Evolutionary conservation across 176 grass and related monocot genomes (phyloP).

Genomic region (Musa schizocarpa): DNA sequence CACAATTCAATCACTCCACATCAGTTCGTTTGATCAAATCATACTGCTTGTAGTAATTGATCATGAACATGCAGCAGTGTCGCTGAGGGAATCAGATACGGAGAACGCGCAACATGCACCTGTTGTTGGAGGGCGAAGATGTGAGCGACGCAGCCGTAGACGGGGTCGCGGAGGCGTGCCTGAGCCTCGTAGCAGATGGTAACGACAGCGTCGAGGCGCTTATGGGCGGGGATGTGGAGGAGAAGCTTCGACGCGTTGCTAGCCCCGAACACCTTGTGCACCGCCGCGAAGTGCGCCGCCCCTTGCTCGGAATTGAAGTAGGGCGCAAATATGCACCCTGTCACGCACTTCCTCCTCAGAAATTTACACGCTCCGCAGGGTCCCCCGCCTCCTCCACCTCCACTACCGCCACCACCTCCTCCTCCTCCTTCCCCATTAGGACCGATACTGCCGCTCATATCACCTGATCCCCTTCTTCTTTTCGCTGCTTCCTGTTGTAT

Average conservation of each 20-base stretch:
- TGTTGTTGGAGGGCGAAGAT: slow-evolving; percentile 98
- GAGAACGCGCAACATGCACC: slow-evolving; percentile 16
- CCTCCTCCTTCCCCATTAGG: background rate
- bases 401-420: slow-evolving; percentile 3
- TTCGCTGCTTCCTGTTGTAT: background rate
- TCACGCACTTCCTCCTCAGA: slow-evolving; percentile 90
- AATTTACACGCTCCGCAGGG: slow-evolving; percentile 97
- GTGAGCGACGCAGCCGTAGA: slow-evolving; percentile 94
- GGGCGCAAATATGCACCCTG: slow-evolving; percentile 89
- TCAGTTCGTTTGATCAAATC: no score
- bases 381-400: slow-evolving; percentile 27
- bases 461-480: background rate
- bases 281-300: slow-evolving; percentile 86
- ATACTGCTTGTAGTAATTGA: no score
- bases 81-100: no score
- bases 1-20: background rate
- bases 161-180: slow-evolving; percentile 79
- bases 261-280: slow-evolving; percentile 98
- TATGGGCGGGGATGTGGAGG: slow-evolving; percentile 86
- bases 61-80: no score
- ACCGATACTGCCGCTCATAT: slow-evolving; percentile 10
- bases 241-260: slow-evolving; percentile 98
- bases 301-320: slow-evolving; percentile 98
- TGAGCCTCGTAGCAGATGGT: slow-evolving; percentile 97
- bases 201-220: slow-evolving; percentile 92